phyloP scores from a whole-genome alignment of 345 rosid genomes.

The Limnanthes douglasii region DNA sequence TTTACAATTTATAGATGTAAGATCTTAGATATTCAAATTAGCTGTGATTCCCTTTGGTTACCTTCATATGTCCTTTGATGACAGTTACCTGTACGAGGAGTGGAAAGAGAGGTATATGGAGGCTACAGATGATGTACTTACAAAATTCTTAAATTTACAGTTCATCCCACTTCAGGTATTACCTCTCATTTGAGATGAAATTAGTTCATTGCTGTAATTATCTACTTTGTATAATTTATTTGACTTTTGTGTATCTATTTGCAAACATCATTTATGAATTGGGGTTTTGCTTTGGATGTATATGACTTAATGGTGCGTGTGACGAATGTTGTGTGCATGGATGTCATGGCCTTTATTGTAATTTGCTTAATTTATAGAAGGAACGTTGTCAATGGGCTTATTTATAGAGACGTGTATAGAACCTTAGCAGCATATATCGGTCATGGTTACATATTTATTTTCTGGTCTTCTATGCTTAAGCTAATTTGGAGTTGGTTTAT shows the following conservation, averaged over 20 bases:
- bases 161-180: constrained; percentile 77
- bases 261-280: neutral
- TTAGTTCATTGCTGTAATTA: neutral
- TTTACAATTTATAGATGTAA: neutral
- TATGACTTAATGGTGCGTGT: too few relatives aligned
- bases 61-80: constrained; percentile 6
- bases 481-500: too few relatives aligned
- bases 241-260: neutral
- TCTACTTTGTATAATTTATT: neutral
- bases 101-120: constrained; percentile 68
- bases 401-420: too few relatives aligned
- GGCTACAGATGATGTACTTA: constrained; percentile 23
- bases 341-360: too few relatives aligned
- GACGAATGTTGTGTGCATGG: too few relatives aligned
- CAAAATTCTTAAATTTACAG: constrained; percentile 37
- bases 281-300: too few relatives aligned
- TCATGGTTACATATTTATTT: too few relatives aligned
- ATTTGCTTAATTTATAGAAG: too few relatives aligned
- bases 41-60: neutral
- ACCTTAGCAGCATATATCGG: too few relatives aligned
- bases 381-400: too few relatives aligned
- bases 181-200: constrained; percentile 5
- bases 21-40: neutral
- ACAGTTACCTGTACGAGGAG: constrained; percentile 81
- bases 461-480: too few relatives aligned